Percentiles rank a stretch among this genome's conserved stretches.
These are phyloP conservation scores for Zizania latifolia DNA, from an alignment of 176 grass and related monocot species.

Conservation along the genomic window DNA sequence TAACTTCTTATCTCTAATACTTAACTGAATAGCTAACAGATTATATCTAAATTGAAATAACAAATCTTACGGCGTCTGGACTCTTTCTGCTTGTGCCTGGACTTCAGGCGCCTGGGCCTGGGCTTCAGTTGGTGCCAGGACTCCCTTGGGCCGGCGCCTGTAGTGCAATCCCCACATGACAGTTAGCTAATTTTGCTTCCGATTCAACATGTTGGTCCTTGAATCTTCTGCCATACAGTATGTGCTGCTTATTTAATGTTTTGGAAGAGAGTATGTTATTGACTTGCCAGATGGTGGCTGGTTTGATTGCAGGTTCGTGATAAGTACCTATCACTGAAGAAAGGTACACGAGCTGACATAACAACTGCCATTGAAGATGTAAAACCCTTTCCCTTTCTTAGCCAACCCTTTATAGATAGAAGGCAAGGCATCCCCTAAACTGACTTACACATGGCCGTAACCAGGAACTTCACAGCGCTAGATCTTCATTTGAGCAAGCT, in stretches of 20 bases:
- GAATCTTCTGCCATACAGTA: background rate
- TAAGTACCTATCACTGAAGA: constrained; percentile 85
- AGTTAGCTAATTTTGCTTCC: background rate
- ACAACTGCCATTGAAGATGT: constrained; percentile 86
- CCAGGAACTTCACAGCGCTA: constrained; percentile 89
- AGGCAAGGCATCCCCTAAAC: constrained; percentile 18
- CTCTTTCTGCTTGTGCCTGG: no score
- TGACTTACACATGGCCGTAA: constrained; percentile 27
- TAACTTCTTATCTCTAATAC: no score
- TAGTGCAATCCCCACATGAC: no score
- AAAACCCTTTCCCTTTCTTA: constrained; percentile 36
- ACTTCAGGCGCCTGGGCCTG: no score
- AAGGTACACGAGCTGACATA: constrained; percentile 84
- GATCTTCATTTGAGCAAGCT: constrained; percentile 92
- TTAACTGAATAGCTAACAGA: no score
- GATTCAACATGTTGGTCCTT: background rate
- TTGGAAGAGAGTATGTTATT: constrained; percentile 7
- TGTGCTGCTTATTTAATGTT: constrained; percentile 8
- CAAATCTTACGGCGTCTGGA: no score
- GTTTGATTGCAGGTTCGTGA: constrained; percentile 65
- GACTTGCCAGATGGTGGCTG: constrained; percentile 15
- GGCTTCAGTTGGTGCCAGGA: no score
- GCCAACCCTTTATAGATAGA: constrained; percentile 15
- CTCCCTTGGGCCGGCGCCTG: no score
- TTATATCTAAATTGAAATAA: no score